Evolutionary conservation across 2,329 filamentous ascomycete species (phyloP), one percentile per base, ranked within the genome.

Genomic region (Leptographium wingfieldii): DNA sequence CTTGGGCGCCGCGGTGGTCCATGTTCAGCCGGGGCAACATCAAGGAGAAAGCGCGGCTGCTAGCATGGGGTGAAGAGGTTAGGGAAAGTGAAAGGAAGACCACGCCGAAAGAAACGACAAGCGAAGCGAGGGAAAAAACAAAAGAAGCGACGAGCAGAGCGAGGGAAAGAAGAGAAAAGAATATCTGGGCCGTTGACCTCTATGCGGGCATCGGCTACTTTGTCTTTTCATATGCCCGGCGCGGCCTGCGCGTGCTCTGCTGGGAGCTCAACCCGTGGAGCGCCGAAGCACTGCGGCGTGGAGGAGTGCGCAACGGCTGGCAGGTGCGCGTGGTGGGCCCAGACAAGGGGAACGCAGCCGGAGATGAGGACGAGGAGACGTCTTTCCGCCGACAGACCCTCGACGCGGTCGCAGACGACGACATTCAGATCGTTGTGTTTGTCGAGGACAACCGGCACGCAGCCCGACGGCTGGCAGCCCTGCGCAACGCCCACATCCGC

Each of bases 181-280:
- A 27, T 11, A 1, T 4, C 51, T 83, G 79, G 70, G 83, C 86
- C 0, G 81, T 95, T 0, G 92, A 97, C 71, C 74, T 97, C 62
- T 96, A 95, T 73, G 90, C 88, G 0, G 92, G 92, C 0, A 96
- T 96, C 64, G 92, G 92, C 5, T 96, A 96, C 73, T 96, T 97
- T 72, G 83, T 87, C 3, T 95, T 96, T 68, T 88, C 84, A 38
- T 96, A 96, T 72, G 80, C 85, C 7, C 78, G 76, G 61, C 80
- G 86, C 22, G 90, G 90, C 0, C 74, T 92, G 67, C 74, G 80
- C 56, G 86, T 96, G 1, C 75, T 94, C 51, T 89, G 90, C 66
- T 97, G 90, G 88, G 92, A 97, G 72, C 76, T 96, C 54, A 96
- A 96, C 70, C 86, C 87, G 0, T 88, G 92, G 86, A 91, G 86